Conservation (phyloP, 1,139 yeast genomes). For the Martiniozyma asiatica region DNA sequence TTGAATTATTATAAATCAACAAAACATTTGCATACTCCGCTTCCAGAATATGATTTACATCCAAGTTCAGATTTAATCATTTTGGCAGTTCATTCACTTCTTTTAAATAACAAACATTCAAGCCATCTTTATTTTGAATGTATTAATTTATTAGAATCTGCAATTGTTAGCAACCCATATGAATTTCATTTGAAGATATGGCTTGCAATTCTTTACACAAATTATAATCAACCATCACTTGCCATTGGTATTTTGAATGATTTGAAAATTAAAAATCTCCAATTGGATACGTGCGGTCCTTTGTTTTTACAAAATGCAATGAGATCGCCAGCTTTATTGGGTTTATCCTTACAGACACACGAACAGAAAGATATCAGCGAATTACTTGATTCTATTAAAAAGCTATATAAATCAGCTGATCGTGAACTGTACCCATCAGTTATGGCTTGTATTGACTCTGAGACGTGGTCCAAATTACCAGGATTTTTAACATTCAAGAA, state of each 20-base stretch:
- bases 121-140: constrained; percentile 21
- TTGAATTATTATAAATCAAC: constrained; percentile 14
- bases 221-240: constrained; percentile 41
- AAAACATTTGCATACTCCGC: constrained; percentile 21
- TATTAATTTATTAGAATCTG: constrained; percentile 35
- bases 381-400: constrained; percentile 15
- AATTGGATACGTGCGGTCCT: constrained; percentile 64
- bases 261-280: constrained; percentile 63
- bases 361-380: constrained; percentile 8
- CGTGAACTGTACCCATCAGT: constrained; percentile 37
- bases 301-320: constrained; percentile 36
- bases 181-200: constrained; percentile 61
- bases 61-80: constrained; percentile 55
- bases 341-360: neutral
- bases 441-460: constrained; percentile 34
- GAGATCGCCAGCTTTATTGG: constrained; percentile 28
- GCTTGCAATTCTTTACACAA: constrained; percentile 54
- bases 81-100: constrained; percentile 29
- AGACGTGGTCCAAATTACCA: constrained; percentile 44
- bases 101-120: constrained; percentile 10
- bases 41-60: constrained; percentile 49
- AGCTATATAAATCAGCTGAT: constrained; percentile 41
- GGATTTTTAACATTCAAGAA: constrained; percentile 45
- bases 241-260: constrained; percentile 40
- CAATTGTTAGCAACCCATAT: constrained; percentile 39